Evolutionary conservation across 306 rosid genomes (phyloP).

Genomic region (Sechiopsis laciniata): DNA sequence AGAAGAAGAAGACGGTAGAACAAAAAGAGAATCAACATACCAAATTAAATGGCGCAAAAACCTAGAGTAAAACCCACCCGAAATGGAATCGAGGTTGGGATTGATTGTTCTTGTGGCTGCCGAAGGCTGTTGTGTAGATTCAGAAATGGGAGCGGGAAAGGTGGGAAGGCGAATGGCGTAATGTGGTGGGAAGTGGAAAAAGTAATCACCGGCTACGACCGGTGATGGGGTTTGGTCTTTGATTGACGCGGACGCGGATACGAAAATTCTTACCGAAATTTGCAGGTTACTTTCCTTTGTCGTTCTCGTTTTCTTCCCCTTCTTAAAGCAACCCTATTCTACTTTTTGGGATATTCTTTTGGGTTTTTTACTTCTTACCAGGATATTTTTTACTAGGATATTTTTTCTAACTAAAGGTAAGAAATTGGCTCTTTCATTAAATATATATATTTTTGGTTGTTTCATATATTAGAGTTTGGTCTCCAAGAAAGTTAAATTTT

Average conservation of each 20-base stretch:
- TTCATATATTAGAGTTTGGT: too few species aligned
- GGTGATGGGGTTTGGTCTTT: background rate
- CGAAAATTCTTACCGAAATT: constrained; percentile 20
- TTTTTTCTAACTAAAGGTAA: too few species aligned
- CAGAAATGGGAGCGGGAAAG: background rate
- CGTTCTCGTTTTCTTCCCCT: background rate
- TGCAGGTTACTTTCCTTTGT: background rate
- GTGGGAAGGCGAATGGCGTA: background rate
- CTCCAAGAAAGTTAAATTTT: too few species aligned
- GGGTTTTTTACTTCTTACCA: too few species aligned
- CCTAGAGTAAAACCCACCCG: background rate
- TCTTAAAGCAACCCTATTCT: background rate
- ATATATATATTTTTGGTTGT: too few species aligned
- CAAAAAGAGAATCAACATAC: background rate
- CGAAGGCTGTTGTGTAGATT: background rate
- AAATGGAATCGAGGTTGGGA: background rate
- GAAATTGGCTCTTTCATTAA: too few species aligned
- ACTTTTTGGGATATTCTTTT: background rate
- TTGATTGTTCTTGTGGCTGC: background rate
- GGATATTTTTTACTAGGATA: too few species aligned
- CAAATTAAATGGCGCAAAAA: background rate
- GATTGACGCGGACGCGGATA: constrained; percentile 26
- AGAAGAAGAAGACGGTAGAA: background rate
- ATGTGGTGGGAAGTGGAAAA: constrained; percentile 19
- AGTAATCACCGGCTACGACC: constrained; percentile 25